Conservation (phyloP, 148 eudicot genomes). For the Dianthus caryophyllus region DNA sequence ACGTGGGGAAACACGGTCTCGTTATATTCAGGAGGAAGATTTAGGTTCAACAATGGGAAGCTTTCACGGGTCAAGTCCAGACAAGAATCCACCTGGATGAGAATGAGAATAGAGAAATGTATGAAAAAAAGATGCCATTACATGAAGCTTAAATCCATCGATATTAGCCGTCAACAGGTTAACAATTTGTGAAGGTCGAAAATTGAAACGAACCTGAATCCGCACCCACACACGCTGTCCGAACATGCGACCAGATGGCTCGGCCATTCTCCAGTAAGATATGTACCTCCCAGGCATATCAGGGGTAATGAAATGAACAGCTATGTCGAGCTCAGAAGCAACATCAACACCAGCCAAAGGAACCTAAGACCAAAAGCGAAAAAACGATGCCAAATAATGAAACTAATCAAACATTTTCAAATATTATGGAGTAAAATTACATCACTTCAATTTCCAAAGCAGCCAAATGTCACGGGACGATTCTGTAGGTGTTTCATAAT, state of each 20-base stretch:
- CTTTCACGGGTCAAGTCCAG: conserved; percentile 22
- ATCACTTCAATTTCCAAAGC: no score
- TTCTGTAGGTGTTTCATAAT: no score
- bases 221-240: conserved; percentile 90
- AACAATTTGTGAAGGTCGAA: not conserved
- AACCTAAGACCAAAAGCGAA: conserved; percentile 29
- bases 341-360: conserved; percentile 42
- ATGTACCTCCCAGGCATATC: conserved; percentile 66
- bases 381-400: not conserved
- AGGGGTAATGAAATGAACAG: conserved; percentile 77
- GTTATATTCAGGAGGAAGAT: conserved; percentile 41
- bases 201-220: conserved; percentile 47
- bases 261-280: conserved; percentile 84
- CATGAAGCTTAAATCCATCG: not conserved
- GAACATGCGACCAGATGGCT: conserved; percentile 62
- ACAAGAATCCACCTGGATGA: conserved; percentile 60
- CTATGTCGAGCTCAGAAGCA: conserved; percentile 54
- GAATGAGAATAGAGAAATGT: no score
- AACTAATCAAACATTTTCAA: no score
- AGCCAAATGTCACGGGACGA: no score
- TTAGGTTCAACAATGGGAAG: conserved; percentile 38
- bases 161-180: not conserved
- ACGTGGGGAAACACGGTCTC: conserved; percentile 1
- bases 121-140: not conserved
- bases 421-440: no score